Base-by-base conservation (phyloP, 2,329 filamentous ascomycete species). In the Arthrobotrys sinensis region DNA sequence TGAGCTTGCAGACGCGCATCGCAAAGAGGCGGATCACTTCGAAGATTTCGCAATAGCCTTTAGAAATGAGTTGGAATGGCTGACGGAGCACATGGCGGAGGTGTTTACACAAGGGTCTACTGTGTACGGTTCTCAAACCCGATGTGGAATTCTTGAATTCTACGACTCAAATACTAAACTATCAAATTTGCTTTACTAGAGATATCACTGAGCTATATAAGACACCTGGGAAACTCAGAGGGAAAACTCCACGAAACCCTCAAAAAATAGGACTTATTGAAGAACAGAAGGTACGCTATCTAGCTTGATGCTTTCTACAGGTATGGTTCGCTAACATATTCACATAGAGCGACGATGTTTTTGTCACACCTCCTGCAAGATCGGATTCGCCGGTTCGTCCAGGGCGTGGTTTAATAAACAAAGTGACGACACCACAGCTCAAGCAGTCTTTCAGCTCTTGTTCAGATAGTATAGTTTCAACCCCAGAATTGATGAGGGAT, bases 11-110 rank as follows among this genome's bases (percentile, higher is more conserved):
- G 92, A 94, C 82, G 91, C 93, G 12, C 86, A 90, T 68, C 89
- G 92, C 80, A 90, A 97, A 80, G 89, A 92, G 14, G 88, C 91
- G 55, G 89, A 93, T 70, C 96, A 98, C 84, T 89, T 93, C 68
- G 95, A 98, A 81, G 96, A 99, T 85, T 96, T 98, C 83, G 90
- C 92, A 50, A 98, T 93, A 85, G 93, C 94, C 34, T 94, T 93
- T 79, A 90, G 93, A 75, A 97, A 98, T 85, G 96, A 99, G 84
- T 87, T 98, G 83, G 94, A 98, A 84, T 99, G 96, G 96, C 87
- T 99, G 82, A 98, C 99, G 83, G 96, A 98, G 86, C 96, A 99
- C 84, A 97, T 99, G 95, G 90, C 90, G 62, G 93, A 97, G 80
- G 93, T 99, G 82, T 97, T 98, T 84, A 91, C 91, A 82, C 90